Evolutionary conservation across 106 monocot species (phyloP).

Genomic region (Alisma plantagoaquatica): DNA sequence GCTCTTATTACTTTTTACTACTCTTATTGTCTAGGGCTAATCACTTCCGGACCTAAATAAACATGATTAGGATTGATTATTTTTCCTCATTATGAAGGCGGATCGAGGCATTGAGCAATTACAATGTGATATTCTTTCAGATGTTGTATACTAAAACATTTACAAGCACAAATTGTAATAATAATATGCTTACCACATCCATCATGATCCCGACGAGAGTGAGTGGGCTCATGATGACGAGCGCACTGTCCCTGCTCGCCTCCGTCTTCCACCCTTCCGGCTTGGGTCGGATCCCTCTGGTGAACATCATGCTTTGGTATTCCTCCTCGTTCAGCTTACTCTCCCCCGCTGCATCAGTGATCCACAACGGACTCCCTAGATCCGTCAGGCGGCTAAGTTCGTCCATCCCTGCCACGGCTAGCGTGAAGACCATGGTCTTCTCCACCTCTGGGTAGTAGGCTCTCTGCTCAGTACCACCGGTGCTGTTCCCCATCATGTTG

Average conservation of each 20-base stretch:
- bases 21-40: too few relatives aligned
- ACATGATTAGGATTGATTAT: too few relatives aligned
- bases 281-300: slow-evolving; percentile 63
- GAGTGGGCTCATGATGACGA: slow-evolving; percentile 76
- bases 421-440: slow-evolving; percentile 63
- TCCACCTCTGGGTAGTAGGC: too few relatives aligned
- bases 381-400: slow-evolving; percentile 77
- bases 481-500: slow-evolving; percentile 31
- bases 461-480: slow-evolving; percentile 28
- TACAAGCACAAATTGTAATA: too few relatives aligned
- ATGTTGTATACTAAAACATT: too few relatives aligned
- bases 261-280: slow-evolving; percentile 62
- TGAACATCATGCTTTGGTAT: slow-evolving; percentile 38
- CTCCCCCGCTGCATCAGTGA: slow-evolving; percentile 15
- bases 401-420: slow-evolving; percentile 85
- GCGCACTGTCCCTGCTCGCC: slow-evolving; percentile 53
- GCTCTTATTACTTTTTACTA: too few relatives aligned
- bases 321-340: slow-evolving; percentile 53
- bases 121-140: too few relatives aligned
- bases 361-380: slow-evolving; percentile 66
- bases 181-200: slow-evolving; percentile 89
- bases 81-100: too few relatives aligned
- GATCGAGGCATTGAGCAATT: too few relatives aligned
- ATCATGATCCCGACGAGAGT: slow-evolving; percentile 82
- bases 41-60: too few relatives aligned